Percentiles rank a stretch among this genome's conserved stretches.
Evolutionary conservation across 176 grass and related monocot genomes (phyloP).

Genomic region (Avena insularis): DNA sequence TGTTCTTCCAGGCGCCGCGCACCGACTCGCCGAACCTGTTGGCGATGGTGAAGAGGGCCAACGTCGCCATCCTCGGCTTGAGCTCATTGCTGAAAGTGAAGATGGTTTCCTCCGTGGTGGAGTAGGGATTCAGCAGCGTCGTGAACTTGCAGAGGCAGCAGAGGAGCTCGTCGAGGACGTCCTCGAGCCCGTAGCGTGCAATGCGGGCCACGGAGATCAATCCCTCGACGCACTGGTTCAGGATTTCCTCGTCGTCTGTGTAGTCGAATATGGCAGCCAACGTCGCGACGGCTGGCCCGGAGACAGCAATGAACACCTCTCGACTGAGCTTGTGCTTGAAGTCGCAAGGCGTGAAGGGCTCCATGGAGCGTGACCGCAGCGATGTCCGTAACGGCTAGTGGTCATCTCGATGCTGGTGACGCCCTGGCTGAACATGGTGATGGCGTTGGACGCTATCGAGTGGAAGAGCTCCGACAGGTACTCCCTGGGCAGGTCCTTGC

Average conservation of each 20-base stretch:
- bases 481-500: constrained; percentile 79
- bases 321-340: constrained; percentile 87
- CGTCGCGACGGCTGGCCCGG: constrained; percentile 71
- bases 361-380: constrained; percentile 51
- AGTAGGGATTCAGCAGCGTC: constrained; percentile 85
- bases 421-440: constrained; percentile 62
- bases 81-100: constrained; percentile 91
- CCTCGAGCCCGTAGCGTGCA: constrained; percentile 75
- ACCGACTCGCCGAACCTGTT: constrained; percentile 86
- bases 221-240: constrained; percentile 80
- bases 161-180: constrained; percentile 91
- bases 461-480: constrained; percentile 94
- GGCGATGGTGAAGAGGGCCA: constrained; percentile 92
- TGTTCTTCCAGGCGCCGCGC: constrained; percentile 81
- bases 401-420: constrained; percentile 53
- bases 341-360: constrained; percentile 74
- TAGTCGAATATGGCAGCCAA: constrained; percentile 82
- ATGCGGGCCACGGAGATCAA: constrained; percentile 77
- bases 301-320: constrained; percentile 76
- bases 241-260: constrained; percentile 79
- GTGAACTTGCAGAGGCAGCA: constrained; percentile 98
- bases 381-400: constrained; percentile 54
- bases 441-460: constrained; percentile 77
- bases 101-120: constrained; percentile 81
- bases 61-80: constrained; percentile 83